Conservation (phyloP, 371 early-diverging fungal genomes). For the Saksenaea vasiformis region DNA sequence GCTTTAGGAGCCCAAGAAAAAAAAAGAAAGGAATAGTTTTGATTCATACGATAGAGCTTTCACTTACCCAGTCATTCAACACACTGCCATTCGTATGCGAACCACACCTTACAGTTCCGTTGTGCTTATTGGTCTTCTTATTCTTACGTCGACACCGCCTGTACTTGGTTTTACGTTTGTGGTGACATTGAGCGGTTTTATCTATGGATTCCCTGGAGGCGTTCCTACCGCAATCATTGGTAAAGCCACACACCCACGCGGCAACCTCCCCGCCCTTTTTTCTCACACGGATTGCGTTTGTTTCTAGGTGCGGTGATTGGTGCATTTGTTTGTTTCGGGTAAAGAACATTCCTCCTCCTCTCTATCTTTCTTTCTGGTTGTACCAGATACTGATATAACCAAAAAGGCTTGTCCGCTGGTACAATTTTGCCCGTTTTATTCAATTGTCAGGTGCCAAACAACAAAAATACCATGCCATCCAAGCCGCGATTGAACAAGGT, state of each 20-base stretch:
- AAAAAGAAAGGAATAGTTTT: neutral
- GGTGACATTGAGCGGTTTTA: constrained; percentile 38
- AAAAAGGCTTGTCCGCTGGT: constrained; percentile 32
- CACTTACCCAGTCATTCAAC: constrained; percentile 36
- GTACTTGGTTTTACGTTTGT: constrained; percentile 41
- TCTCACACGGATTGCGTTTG: neutral
- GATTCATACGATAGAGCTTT: neutral
- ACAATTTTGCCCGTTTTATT: constrained; percentile 33
- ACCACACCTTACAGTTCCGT: constrained; percentile 29
- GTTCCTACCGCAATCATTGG: constrained; percentile 30
- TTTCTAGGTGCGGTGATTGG: constrained; percentile 23
- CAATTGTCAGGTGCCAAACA: constrained; percentile 33
- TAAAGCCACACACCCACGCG: constrained; percentile 3
- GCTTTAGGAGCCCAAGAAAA: neutral
- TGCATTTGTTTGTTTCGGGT: constrained; percentile 20
- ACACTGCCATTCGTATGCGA: constrained; percentile 31
- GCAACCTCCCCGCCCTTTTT: no score
- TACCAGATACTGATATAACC: neutral
- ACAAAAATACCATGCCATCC: constrained; percentile 40
- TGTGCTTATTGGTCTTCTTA: constrained; percentile 17
- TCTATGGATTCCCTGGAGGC: constrained; percentile 41
- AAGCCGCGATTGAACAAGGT: constrained; percentile 36
- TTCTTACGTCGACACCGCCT: constrained; percentile 42
- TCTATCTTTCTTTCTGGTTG: neutral
- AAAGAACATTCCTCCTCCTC: no score